A percentile compares a stretch with the other conserved stretches of the same genome.
phyloP scores from a whole-genome alignment of 805 yeast genomes.

The Cyberlindnera mycetangii region DNA sequence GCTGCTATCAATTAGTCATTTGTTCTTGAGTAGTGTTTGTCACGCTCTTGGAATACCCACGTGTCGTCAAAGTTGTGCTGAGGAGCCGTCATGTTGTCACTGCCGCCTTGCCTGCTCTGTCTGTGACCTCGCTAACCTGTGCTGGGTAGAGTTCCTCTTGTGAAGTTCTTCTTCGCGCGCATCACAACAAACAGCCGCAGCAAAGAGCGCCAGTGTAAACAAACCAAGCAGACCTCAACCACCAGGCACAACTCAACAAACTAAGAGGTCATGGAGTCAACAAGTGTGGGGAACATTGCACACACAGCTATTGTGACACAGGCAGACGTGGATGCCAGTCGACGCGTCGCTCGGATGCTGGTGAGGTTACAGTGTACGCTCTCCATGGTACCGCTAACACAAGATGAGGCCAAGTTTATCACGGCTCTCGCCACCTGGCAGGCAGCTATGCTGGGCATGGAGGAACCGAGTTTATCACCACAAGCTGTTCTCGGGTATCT shows the following conservation, averaged over 20 bases:
- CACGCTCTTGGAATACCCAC: constrained; percentile 13
- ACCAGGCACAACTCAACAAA: neutral
- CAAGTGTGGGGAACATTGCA: neutral
- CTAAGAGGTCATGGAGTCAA: neutral
- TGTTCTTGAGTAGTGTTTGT: neutral
- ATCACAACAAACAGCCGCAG: too few relatives aligned
- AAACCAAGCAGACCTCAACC: neutral
- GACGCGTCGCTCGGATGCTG: neutral
- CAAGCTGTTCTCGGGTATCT: neutral
- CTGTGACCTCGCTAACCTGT: neutral
- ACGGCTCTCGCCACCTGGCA: neutral
- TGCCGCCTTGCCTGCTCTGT: neutral
- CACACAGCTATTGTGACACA: neutral
- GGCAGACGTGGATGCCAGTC: neutral
- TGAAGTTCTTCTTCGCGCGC: neutral
- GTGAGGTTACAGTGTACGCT: neutral
- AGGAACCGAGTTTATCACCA: neutral
- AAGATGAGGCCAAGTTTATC: neutral
- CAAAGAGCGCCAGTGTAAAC: too few relatives aligned
- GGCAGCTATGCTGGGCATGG: neutral
- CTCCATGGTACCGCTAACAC: neutral
- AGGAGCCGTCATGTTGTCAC: constrained; percentile 1
- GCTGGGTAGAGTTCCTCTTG: neutral
- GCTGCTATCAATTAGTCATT: constrained; percentile 15
- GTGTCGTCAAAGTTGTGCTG: constrained; percentile 23